These are phyloP conservation scores for Rosa rugosa DNA, from an alignment of 306 rosid genomes.

Conservation along the genomic window DNA sequence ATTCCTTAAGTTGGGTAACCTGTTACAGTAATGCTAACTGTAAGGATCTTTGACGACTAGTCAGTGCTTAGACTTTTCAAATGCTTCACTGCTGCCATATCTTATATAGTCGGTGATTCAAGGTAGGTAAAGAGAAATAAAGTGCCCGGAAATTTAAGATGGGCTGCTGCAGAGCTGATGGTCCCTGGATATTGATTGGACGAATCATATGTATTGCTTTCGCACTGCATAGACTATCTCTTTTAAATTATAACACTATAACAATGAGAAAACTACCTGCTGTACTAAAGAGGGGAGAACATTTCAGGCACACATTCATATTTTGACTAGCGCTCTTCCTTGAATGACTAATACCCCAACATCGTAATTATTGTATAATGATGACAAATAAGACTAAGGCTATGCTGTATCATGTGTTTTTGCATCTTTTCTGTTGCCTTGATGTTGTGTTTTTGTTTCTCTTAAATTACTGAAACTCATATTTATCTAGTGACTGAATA, in stretches of 20 bases:
- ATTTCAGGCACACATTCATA: not conserved
- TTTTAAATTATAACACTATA: not conserved
- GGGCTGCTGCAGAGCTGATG: not conserved
- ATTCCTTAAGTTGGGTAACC: not conserved
- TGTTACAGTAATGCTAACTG: not conserved
- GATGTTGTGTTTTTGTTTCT: not conserved
- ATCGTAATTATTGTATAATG: not conserved
- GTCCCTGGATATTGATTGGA: not conserved
- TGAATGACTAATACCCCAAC: not conserved
- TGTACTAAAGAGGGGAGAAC: not conserved
- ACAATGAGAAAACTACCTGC: not conserved
- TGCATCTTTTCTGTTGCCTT: not conserved
- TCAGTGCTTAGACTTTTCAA: not conserved
- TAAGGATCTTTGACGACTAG: not conserved
- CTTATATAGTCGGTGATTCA: not conserved
- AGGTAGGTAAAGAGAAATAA: not conserved
- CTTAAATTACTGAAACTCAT: not conserved
- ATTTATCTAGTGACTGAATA: conserved; percentile 21
- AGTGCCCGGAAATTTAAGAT: not conserved
- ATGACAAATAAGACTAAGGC: not conserved
- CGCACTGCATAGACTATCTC: not conserved
- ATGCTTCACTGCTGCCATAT: not conserved
- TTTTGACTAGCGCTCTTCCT: conserved; percentile 7
- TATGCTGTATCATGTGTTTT: not conserved
- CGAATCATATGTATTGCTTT: not conserved